Percentiles rank a stretch among this genome's conserved stretches.
phyloP scores from a whole-genome alignment of 2,329 filamentous ascomycete species.

The Colletotrichum zoysiae region DNA sequence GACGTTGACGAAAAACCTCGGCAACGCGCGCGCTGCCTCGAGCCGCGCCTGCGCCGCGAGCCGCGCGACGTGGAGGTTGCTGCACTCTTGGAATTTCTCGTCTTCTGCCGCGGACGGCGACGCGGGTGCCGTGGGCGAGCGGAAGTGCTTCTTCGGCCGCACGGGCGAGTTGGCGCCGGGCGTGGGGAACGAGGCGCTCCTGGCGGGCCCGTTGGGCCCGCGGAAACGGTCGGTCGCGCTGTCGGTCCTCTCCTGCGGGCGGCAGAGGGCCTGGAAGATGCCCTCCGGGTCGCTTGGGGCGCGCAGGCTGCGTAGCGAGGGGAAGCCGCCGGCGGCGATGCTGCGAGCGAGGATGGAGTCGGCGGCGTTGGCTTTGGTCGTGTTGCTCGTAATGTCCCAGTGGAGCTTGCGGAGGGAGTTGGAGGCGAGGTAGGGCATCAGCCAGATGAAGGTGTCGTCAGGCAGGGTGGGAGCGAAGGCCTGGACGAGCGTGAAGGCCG shows the following conservation, averaged over 20 bases:
- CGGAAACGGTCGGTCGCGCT: conserved; percentile 63
- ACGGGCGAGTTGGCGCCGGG: conserved; percentile 44
- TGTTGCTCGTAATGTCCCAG: conserved; percentile 72
- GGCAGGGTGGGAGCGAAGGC: conserved; percentile 66
- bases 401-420: conserved; percentile 66
- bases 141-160: conserved; percentile 49
- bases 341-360: conserved; percentile 74
- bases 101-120: conserved; percentile 43
- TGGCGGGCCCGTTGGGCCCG: conserved; percentile 37
- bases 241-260: conserved; percentile 68
- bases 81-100: conserved; percentile 50
- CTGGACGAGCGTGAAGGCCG: conserved; percentile 67
- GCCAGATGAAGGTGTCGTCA: conserved; percentile 67
- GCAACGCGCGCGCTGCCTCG: conserved; percentile 66
- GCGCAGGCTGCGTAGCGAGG: conserved; percentile 69
- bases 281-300: conserved; percentile 78
- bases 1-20: conserved; percentile 71
- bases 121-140: conserved; percentile 53
- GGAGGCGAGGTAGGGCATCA: conserved; percentile 74
- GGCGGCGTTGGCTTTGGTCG: conserved; percentile 60
- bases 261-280: conserved; percentile 76
- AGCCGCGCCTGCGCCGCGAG: conserved; percentile 75
- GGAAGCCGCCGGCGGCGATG: conserved; percentile 73
- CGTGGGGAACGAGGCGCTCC: conserved; percentile 37
- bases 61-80: conserved; percentile 65